phyloP scores from a whole-genome alignment of 495 filamentous ascomycete genomes.

The Ramalina peruviana region DNA sequence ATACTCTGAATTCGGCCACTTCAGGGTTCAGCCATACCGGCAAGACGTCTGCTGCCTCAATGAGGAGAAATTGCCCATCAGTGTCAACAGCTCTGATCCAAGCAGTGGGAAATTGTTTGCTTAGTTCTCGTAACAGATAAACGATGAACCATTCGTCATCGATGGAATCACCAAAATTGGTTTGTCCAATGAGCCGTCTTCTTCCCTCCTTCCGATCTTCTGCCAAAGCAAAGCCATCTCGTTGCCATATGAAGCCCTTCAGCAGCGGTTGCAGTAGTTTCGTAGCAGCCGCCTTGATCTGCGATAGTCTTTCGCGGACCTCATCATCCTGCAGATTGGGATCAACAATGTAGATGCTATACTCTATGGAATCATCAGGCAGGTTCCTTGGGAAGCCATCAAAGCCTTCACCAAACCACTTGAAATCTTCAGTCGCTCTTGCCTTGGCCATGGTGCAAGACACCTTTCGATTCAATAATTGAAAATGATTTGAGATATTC shows the following conservation, averaged over 20 bases:
- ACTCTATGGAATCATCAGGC: constrained; percentile 80
- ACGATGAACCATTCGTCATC: constrained; percentile 97
- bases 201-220: constrained; percentile 46
- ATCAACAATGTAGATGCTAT: constrained; percentile 62
- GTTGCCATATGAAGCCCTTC: constrained; percentile 90
- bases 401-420: constrained; percentile 23
- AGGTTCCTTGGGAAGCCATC: constrained; percentile 26
- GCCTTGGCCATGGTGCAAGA: constrained; percentile 12
- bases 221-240: constrained; percentile 56
- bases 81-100: constrained; percentile 77
- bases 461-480: too few relatives aligned
- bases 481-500: too few relatives aligned
- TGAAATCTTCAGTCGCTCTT: constrained; percentile 24
- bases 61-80: constrained; percentile 88
- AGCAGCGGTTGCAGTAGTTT: constrained; percentile 47
- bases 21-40: constrained; percentile 90
- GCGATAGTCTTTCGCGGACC: constrained; percentile 45
- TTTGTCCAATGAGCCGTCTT: constrained; percentile 49
- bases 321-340: constrained; percentile 32
- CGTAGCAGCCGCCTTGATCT: constrained; percentile 53
- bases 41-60: constrained; percentile 80
- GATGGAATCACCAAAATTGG: constrained; percentile 81
- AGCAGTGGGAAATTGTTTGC: constrained; percentile 52
- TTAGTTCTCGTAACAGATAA: constrained; percentile 75
- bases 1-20: constrained; percentile 71